These are phyloP conservation scores for Solanum hybrid DNA, from an alignment of 305 asterid genomes.

Conservation along the genomic window DNA sequence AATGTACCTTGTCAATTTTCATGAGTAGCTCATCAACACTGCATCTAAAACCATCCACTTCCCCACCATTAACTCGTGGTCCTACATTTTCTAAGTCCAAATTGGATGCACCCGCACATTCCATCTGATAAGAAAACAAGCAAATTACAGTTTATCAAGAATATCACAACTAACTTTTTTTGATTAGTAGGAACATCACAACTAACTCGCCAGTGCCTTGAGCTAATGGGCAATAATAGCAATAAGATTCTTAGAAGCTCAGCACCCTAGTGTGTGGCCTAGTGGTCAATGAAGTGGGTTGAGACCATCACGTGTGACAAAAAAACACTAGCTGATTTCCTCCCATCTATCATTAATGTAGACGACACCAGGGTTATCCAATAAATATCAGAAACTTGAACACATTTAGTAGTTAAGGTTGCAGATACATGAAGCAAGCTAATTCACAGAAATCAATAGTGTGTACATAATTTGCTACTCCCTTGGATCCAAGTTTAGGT, in stretches of 20 bases:
- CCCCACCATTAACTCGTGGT: conserved; percentile 27
- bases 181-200: background rate
- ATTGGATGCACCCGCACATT: conserved; percentile 24
- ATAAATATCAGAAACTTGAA: background rate
- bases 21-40: conserved; percentile 46
- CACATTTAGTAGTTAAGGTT: background rate
- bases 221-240: background rate
- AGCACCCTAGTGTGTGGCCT: background rate
- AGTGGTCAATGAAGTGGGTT: background rate
- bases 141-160: background rate
- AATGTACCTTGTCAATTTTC: conserved; percentile 49
- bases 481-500: background rate
- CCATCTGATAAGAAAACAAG: conserved; percentile 33
- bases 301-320: background rate
- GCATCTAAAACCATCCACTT: conserved; percentile 33
- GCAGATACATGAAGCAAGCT: background rate
- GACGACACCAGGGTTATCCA: background rate
- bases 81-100: conserved; percentile 18
- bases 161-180: background rate
- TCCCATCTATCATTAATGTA: background rate
- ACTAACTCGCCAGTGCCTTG: background rate
- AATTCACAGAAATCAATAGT: background rate
- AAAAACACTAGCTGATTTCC: background rate
- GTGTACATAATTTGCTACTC: background rate
- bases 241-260: background rate